Percentiles rank a stretch among this genome's conserved stretches.
Evolutionary conservation across 1,284 basidiomycete species (phyloP).

Genomic region (Waitea zeae): DNA sequence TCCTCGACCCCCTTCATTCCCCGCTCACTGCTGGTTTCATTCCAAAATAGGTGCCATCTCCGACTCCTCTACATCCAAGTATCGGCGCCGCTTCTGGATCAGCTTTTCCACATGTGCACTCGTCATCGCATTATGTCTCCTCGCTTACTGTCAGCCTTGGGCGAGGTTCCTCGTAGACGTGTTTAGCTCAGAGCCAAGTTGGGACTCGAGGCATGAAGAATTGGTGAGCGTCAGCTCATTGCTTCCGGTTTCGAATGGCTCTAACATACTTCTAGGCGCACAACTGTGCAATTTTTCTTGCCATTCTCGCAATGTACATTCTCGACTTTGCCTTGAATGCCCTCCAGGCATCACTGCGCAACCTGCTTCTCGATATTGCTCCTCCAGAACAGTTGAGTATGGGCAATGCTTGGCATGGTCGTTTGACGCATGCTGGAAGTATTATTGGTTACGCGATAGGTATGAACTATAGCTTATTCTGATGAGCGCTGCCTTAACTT

Average conservation of each 20-base stretch:
- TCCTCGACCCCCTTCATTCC: conserved; percentile 1
- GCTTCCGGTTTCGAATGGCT: neutral
- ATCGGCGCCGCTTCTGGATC: conserved; percentile 84
- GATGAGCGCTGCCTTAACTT: conserved; percentile 4
- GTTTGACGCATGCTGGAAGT: conserved; percentile 91
- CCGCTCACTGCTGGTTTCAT: neutral
- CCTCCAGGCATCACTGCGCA: conserved; percentile 82
- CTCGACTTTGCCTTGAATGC: conserved; percentile 94
- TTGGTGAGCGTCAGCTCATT: too few relatives aligned
- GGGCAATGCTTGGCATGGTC: conserved; percentile 96
- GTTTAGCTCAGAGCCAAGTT: conserved; percentile 57
- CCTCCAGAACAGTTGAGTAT: conserved; percentile 77
- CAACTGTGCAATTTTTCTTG: conserved; percentile 65
- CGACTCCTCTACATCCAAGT: conserved; percentile 80
- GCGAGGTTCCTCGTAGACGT: conserved; percentile 68
- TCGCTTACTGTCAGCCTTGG: conserved; percentile 75
- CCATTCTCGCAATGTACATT: conserved; percentile 84
- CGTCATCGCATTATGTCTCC: conserved; percentile 48
- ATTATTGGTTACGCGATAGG: conserved; percentile 86
- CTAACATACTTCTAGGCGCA: conserved; percentile 31
- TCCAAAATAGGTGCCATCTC: conserved; percentile 85
- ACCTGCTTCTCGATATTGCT: conserved; percentile 80
- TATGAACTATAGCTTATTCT: conserved; percentile 15
- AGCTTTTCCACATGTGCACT: conserved; percentile 64
- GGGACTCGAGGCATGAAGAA: too few relatives aligned